These are phyloP conservation scores for Onygenales sp. DNA, from an alignment of 2,329 filamentous ascomycete species.

Conservation along the genomic window DNA sequence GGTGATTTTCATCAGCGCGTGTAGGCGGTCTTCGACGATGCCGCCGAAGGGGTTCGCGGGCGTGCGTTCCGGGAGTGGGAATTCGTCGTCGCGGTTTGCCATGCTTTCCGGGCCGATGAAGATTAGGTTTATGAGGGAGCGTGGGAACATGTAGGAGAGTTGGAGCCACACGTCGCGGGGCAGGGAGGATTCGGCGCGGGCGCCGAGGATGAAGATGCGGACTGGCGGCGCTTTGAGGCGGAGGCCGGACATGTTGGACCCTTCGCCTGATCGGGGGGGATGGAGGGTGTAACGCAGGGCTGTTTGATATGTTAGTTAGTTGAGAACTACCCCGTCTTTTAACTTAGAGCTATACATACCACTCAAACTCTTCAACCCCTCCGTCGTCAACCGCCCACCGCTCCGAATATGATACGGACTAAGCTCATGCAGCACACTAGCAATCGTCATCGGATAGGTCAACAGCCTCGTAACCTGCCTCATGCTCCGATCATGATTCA, in stretches of 20 bases:
- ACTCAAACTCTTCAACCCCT: conserved; percentile 88
- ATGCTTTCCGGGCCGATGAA: conserved; percentile 96
- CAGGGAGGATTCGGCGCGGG: conserved; percentile 92
- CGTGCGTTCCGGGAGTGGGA: conserved; percentile 79
- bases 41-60: conserved; percentile 83
- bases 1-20: conserved; percentile 85
- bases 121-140: conserved; percentile 77
- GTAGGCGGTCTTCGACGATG: conserved; percentile 85
- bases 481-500: conserved; percentile 84
- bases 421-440: conserved; percentile 83
- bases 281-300: conserved; percentile 90
- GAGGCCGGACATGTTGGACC: conserved; percentile 64
- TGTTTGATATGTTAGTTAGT: conserved; percentile 26
- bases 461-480: conserved; percentile 85
- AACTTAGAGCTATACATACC: conserved; percentile 49
- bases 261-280: conserved; percentile 69
- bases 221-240: conserved; percentile 79
- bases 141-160: conserved; percentile 88
- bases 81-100: conserved; percentile 86
- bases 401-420: conserved; percentile 79
- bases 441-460: conserved; percentile 88
- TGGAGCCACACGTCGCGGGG: conserved; percentile 92
- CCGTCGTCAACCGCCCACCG: conserved; percentile 66
- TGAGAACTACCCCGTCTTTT: background rate
- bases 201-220: conserved; percentile 85